Conservation (phyloP, 2,329 filamentous ascomycete species). For the Trichoderma hamatum region DNA sequence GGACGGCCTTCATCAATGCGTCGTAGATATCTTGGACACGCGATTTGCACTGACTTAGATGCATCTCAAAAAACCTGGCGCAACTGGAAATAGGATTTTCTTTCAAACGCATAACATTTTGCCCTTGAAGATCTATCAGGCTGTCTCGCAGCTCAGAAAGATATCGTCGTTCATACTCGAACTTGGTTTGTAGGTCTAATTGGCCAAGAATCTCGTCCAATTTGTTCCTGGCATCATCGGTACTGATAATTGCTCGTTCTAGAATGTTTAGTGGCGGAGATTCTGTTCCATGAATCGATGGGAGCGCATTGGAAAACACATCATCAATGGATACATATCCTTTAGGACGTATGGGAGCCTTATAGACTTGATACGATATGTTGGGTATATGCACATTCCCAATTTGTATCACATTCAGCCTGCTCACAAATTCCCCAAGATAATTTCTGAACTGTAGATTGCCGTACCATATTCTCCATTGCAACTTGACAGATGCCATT, state of each 20-base stretch:
- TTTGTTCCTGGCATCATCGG: not conserved
- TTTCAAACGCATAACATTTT: not conserved
- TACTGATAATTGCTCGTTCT: not conserved
- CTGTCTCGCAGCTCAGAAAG: not conserved
- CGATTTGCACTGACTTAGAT: not conserved
- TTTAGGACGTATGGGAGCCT: not conserved
- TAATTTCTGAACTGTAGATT: no score
- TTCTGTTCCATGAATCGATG: not conserved
- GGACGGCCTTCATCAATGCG: not conserved
- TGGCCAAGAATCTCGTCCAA: not conserved
- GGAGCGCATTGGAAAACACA: not conserved
- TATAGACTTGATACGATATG: not conserved
- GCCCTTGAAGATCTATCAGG: not conserved
- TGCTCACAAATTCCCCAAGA: no score
- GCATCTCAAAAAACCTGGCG: not conserved
- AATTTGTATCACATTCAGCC: no score
- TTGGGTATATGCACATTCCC: no score
- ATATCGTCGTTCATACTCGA: conserved; percentile 1
- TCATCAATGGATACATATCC: conserved; percentile 1
- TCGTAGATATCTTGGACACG: not conserved
- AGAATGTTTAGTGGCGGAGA: not conserved
- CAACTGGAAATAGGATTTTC: not conserved
- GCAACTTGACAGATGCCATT: no score
- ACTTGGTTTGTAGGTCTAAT: not conserved
- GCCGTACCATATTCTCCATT: no score